A percentile compares a stretch with the other conserved stretches of the same genome.
Conservation (phyloP, 192 early-diverging fungal genomes). For the Rhizophagus sp. region DNA sequence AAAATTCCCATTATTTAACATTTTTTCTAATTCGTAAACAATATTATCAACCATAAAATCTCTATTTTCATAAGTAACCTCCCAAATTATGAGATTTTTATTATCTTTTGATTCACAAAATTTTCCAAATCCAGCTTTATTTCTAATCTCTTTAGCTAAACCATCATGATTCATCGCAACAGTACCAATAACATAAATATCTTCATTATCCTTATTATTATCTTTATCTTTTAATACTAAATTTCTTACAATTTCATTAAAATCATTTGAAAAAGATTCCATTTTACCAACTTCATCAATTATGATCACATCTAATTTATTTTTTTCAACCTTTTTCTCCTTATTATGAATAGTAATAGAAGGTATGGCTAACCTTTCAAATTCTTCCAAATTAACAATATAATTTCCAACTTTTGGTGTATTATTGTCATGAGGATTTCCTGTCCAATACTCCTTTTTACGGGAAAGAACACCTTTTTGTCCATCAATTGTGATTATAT, state of each 20-base stretch:
- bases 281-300: conserved; percentile 8
- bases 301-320: background rate
- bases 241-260: conserved; percentile 4
- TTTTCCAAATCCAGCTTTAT: background rate
- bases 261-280: background rate
- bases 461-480: background rate
- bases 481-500: background rate
- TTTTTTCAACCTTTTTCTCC: background rate
- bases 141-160: background rate
- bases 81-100: background rate
- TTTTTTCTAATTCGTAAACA: background rate
- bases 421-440: background rate
- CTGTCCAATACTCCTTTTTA: background rate
- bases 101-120: background rate
- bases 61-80: background rate
- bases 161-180: background rate
- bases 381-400: background rate
- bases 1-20: background rate
- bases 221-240: background rate
- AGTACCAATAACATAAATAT: background rate
- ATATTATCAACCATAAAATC: background rate
- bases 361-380: background rate
- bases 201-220: background rate
- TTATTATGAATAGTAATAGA: background rate
- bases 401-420: background rate